These are phyloP conservation scores for Quercus lobata DNA, from an alignment of 331 rosid genomes.

Conservation along the genomic window DNA sequence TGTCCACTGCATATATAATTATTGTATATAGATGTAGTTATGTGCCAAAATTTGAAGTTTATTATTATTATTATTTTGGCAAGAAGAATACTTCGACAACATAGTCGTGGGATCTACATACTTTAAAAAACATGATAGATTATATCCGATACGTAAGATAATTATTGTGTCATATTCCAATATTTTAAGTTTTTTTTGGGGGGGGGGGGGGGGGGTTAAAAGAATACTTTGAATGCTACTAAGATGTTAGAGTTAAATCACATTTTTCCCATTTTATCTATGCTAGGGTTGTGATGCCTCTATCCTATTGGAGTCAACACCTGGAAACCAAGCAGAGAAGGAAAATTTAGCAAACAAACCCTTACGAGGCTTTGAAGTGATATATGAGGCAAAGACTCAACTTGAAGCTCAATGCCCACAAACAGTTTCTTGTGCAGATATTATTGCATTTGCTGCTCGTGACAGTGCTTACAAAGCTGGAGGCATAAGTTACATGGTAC, in stretches of 20 bases:
- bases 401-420: not conserved
- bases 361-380: constrained; percentile 12
- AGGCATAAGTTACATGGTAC: constrained; percentile 37
- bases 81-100: not conserved
- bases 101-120: no score
- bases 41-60: no score
- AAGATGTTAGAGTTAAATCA: no score
- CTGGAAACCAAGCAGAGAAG: not conserved
- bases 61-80: no score
- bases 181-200: no score
- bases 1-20: no score
- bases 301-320: not conserved
- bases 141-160: no score
- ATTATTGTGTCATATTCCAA: no score
- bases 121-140: no score
- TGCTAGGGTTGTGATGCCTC: constrained; percentile 3
- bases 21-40: no score
- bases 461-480: constrained; percentile 36
- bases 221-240: no score
- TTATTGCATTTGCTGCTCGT: constrained; percentile 15
- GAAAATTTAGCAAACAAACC: not conserved
- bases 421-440: not conserved
- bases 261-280: not conserved
- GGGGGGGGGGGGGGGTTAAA: no score
- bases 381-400: not conserved